These are phyloP conservation scores for Geotrichum restrictum DNA, from an alignment of 1,139 yeast species.

Conservation along the genomic window DNA sequence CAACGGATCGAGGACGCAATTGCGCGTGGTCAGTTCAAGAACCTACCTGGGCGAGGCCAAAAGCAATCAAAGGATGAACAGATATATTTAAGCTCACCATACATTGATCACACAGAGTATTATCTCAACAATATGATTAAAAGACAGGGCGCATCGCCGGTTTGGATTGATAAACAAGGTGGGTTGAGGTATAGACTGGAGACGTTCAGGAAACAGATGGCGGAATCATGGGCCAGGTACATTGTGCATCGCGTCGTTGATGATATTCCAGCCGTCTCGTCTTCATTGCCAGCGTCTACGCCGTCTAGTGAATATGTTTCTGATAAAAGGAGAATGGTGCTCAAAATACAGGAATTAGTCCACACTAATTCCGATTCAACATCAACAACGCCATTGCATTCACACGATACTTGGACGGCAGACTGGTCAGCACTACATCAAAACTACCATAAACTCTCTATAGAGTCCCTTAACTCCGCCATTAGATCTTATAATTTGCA, in stretches of 20 bases:
- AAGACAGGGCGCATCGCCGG: slow-evolving; percentile 75
- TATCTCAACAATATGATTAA: slow-evolving; percentile 69
- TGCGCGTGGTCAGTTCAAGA: slow-evolving; percentile 63
- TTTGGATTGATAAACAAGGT: slow-evolving; percentile 83
- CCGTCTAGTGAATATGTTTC: not conserved
- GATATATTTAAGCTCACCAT: slow-evolving; percentile 39
- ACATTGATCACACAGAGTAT: slow-evolving; percentile 57
- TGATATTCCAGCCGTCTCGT: not conserved
- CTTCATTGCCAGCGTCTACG: not conserved
- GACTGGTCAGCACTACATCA: slow-evolving; percentile 44
- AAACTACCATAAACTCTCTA: slow-evolving; percentile 44
- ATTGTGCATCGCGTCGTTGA: slow-evolving; percentile 12
- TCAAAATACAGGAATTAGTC: too few relatives aligned
- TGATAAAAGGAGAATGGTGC: too few relatives aligned
- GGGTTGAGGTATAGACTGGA: slow-evolving; percentile 49
- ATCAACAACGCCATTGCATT: not conserved
- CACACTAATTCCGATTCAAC: not conserved
- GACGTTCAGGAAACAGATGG: slow-evolving; percentile 41
- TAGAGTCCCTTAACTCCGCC: slow-evolving; percentile 52
- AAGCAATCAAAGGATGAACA: slow-evolving; percentile 45
- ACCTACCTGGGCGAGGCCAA: slow-evolving; percentile 55
- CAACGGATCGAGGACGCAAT: slow-evolving; percentile 70
- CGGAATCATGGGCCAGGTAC: slow-evolving; percentile 22
- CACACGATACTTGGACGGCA: slow-evolving; percentile 3
- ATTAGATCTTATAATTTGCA: slow-evolving; percentile 74